Evolutionary conservation across 2,329 filamentous ascomycete genomes (phyloP).

Genomic region (Trichoderma harzianum): DNA sequence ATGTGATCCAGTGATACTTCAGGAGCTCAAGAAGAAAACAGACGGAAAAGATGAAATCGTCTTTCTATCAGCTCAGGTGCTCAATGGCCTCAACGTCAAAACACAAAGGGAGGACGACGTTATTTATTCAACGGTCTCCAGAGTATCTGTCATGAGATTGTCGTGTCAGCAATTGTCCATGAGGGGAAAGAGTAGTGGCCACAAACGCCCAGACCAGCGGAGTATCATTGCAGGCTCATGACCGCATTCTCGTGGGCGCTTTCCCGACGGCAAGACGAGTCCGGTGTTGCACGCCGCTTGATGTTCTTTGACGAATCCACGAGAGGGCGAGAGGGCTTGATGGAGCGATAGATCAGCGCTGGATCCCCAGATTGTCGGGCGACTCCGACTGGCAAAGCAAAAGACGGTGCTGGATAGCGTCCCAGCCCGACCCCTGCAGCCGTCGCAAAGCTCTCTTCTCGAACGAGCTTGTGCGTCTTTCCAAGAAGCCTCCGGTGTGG

Average conservation of each 20-base stretch:
- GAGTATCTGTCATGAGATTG: not conserved
- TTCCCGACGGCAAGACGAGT: not conserved
- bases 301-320: not conserved
- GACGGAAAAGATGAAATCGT: not conserved
- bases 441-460: conserved; percentile 16
- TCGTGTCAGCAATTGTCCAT: not conserved
- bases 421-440: conserved; percentile 17
- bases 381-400: not conserved
- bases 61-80: not conserved
- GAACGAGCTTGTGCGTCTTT: not conserved
- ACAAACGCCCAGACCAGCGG: not conserved
- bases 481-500: conserved; percentile 6
- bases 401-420: not conserved
- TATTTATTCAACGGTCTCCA: not conserved
- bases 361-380: conserved; percentile 1
- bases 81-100: not conserved
- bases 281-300: not conserved
- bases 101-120: not conserved
- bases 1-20: not conserved
- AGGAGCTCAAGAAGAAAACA: not conserved
- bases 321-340: not conserved
- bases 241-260: not conserved
- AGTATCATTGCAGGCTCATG: not conserved
- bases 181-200: not conserved
- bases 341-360: not conserved